These are phyloP conservation scores for Rhodotorula diobovata DNA, from an alignment of 768 basidiomycete genomes.

Conservation along the genomic window DNA sequence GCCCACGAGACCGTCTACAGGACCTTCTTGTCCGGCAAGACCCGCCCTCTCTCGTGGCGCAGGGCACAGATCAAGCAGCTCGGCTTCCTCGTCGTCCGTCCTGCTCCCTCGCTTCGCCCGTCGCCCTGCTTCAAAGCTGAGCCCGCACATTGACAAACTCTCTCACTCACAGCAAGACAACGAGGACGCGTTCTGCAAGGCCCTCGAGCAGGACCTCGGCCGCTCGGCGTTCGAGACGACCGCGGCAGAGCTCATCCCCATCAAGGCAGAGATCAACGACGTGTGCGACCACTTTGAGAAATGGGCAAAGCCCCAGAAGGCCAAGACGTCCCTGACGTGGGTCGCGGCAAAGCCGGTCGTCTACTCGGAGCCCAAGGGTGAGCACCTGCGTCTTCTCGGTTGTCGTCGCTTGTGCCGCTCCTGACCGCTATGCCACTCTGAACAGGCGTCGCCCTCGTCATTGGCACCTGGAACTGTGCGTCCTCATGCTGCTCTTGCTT, in stretches of 20 bases:
- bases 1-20: slow-evolving; percentile 52
- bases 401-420: too few relatives aligned
- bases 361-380: slow-evolving; percentile 66
- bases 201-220: slow-evolving; percentile 62
- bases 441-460: slow-evolving; percentile 37
- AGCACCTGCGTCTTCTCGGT: not conserved
- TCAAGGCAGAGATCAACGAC: slow-evolving; percentile 54
- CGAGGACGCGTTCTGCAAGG: slow-evolving; percentile 56
- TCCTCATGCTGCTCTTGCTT: not conserved
- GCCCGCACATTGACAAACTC: not conserved
- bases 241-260: slow-evolving; percentile 60
- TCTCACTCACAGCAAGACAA: slow-evolving; percentile 57
- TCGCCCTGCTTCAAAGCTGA: not conserved
- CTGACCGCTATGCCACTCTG: not conserved
- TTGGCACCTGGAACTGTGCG: slow-evolving; percentile 45
- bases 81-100: slow-evolving; percentile 45
- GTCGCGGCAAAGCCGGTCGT: slow-evolving; percentile 61
- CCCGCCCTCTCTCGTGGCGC: slow-evolving; percentile 62
- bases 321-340: slow-evolving; percentile 58
- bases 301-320: slow-evolving; percentile 66
- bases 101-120: not conserved
- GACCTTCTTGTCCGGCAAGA: slow-evolving; percentile 64
- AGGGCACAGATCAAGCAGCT: slow-evolving; percentile 73
- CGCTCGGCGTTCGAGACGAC: slow-evolving; percentile 60
- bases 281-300: slow-evolving; percentile 64